Conservation (phyloP, 129 eudicot genomes). For the Arctium lappa region DNA sequence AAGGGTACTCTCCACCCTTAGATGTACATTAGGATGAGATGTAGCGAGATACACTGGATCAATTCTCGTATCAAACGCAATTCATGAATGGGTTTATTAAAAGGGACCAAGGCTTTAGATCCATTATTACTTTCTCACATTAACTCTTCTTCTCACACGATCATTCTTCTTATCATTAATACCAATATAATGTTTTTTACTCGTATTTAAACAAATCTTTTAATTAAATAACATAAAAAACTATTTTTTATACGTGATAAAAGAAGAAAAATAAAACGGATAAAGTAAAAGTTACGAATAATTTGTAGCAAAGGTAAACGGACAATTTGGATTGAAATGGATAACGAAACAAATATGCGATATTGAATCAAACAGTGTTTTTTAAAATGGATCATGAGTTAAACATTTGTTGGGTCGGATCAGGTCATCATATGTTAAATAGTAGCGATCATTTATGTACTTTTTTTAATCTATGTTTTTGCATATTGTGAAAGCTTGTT, state of each 20-base stretch:
- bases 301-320: not conserved
- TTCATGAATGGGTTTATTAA: too few species aligned
- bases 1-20: too few species aligned
- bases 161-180: too few species aligned
- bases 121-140: too few species aligned
- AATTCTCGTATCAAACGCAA: too few species aligned
- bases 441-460: not conserved
- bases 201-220: not conserved
- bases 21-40: too few species aligned
- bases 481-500: not conserved
- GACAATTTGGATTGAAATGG: not conserved
- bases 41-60: too few species aligned
- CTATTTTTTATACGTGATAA: not conserved
- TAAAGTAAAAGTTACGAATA: not conserved
- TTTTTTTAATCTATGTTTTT: not conserved
- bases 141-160: too few species aligned
- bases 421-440: not conserved
- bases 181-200: not conserved
- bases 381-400: not conserved
- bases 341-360: not conserved
- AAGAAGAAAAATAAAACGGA: not conserved
- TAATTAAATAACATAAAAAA: not conserved
- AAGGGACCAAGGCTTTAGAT: too few species aligned
- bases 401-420: not conserved
- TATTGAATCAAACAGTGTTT: not conserved